Evolutionary conservation across 2,329 filamentous ascomycete genomes (phyloP).

Genomic region (Ceratocystiopsis brevicomis): DNA sequence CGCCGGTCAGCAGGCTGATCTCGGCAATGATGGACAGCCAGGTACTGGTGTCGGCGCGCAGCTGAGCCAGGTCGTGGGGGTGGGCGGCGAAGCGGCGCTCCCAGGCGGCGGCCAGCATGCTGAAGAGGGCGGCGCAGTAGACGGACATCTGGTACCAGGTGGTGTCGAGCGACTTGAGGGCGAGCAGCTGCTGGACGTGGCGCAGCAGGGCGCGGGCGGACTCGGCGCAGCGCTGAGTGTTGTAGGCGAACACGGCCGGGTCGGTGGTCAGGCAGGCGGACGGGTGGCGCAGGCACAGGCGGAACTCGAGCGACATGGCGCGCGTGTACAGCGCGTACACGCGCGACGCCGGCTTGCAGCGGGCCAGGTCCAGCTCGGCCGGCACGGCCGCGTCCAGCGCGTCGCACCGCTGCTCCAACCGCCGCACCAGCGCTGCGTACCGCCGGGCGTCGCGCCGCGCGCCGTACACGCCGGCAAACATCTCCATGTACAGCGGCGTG

Average conservation of each 20-base stretch:
- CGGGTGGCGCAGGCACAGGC: constrained; percentile 41
- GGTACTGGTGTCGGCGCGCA: constrained; percentile 47
- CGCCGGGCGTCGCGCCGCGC: constrained; percentile 41
- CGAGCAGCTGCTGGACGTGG: constrained; percentile 38
- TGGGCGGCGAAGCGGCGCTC: constrained; percentile 44
- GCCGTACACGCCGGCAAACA: constrained; percentile 61
- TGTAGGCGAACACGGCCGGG: constrained; percentile 36
- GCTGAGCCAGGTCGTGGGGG: constrained; percentile 34
- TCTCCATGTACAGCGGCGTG: constrained; percentile 47
- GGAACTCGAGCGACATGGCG: constrained; percentile 36
- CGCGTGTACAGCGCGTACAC: constrained; percentile 36
- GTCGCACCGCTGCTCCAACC: constrained; percentile 44
- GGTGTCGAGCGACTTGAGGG: constrained; percentile 51
- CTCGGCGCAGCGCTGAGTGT: constrained; percentile 46
- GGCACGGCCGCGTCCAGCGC: constrained; percentile 48
- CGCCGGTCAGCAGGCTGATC: constrained; percentile 23
- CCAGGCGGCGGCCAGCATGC: constrained; percentile 49
- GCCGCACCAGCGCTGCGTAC: constrained; percentile 44
- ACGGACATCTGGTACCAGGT: constrained; percentile 61
- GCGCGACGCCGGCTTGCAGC: constrained; percentile 21
- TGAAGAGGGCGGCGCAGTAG: constrained; percentile 56
- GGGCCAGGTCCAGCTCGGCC: constrained; percentile 32
- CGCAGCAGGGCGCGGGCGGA: constrained; percentile 45
- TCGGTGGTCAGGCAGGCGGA: constrained; percentile 38
- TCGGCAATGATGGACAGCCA: constrained; percentile 53